A percentile compares a stretch with the other conserved stretches of the same genome.
phyloP scores from a whole-genome alignment of 768 basidiomycete species.

The Crepidotus variabilis region DNA sequence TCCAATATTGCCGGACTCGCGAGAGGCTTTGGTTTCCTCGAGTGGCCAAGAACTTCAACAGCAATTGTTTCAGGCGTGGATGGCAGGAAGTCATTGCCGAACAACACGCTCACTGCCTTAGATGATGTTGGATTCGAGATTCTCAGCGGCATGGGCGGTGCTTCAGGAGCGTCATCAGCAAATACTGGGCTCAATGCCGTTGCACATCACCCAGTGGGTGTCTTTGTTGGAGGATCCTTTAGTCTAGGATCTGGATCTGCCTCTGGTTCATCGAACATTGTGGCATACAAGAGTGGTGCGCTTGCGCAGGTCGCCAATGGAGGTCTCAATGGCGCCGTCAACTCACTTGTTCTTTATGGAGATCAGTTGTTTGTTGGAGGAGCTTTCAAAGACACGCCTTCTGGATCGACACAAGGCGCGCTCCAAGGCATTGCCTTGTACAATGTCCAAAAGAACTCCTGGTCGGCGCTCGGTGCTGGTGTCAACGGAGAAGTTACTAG shows the following conservation, averaged over 20 bases:
- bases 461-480: constrained; percentile 70
- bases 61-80: constrained; percentile 35
- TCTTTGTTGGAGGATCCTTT: constrained; percentile 81
- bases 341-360: constrained; percentile 57
- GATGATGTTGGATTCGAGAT: constrained; percentile 63
- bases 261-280: constrained; percentile 64
- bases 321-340: constrained; percentile 81
- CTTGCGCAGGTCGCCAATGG: constrained; percentile 50
- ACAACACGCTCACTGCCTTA: constrained; percentile 64
- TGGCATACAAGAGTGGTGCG: constrained; percentile 59
- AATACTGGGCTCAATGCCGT: constrained; percentile 47
- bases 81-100: constrained; percentile 60
- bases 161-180: constrained; percentile 30
- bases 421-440: constrained; percentile 68
- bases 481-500: constrained; percentile 72
- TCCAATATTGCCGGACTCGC: constrained; percentile 30
- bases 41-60: constrained; percentile 65
- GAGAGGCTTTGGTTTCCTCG: constrained; percentile 80
- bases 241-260: constrained; percentile 52
- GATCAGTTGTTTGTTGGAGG: constrained; percentile 85
- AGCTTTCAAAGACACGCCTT: constrained; percentile 68
- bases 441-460: constrained; percentile 58
- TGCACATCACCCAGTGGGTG: constrained; percentile 62
- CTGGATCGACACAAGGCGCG: constrained; percentile 46
- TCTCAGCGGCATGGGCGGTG: constrained; percentile 55